A percentile compares a stretch with the other conserved stretches of the same genome.
phyloP scores from a whole-genome alignment of 2,329 filamentous ascomycete species.

The Paracoccidioides lutzii region DNA sequence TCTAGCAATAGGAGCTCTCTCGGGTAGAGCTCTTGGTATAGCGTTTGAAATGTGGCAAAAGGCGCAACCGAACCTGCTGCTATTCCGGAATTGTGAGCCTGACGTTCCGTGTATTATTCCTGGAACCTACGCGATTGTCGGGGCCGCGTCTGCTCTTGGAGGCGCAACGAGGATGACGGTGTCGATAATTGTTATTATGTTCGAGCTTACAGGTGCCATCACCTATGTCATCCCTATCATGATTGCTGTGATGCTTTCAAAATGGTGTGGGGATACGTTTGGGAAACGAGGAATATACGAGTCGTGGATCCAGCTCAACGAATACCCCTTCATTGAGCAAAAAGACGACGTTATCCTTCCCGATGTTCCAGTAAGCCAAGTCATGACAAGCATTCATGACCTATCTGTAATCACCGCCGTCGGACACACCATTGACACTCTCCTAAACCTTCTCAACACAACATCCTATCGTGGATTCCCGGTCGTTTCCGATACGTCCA shows the following conservation, averaged over 20 bases:
- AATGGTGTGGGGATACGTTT: constrained; percentile 96
- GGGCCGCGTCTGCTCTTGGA: constrained; percentile 83
- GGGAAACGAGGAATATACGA: constrained; percentile 92
- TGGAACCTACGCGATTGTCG: constrained; percentile 91
- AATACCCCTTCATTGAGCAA: constrained; percentile 91
- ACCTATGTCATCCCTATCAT: constrained; percentile 97
- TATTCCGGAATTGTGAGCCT: constrained; percentile 70
- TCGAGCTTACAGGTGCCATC: constrained; percentile 89
- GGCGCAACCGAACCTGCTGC: constrained; percentile 60
- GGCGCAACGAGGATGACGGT: constrained; percentile 94
- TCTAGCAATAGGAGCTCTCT: constrained; percentile 86
- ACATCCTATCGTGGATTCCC: constrained; percentile 85
- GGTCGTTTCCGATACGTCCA: constrained; percentile 64
- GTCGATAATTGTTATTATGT: constrained; percentile 98
- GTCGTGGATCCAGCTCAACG: constrained; percentile 91
- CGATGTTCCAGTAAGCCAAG: constrained; percentile 70
- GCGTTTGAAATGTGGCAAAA: constrained; percentile 79
- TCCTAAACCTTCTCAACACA: constrained; percentile 56
- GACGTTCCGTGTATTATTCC: constrained; percentile 83
- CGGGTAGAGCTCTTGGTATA: constrained; percentile 79
- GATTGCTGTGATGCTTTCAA: constrained; percentile 95
- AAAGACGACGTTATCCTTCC: constrained; percentile 66
- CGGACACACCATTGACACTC: constrained; percentile 69
- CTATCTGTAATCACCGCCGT: constrained; percentile 75
- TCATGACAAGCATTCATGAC: constrained; percentile 90